Evolutionary conservation across 208 protist species (phyloP).

Genomic region (Acanthamoeba lenticulata): DNA sequence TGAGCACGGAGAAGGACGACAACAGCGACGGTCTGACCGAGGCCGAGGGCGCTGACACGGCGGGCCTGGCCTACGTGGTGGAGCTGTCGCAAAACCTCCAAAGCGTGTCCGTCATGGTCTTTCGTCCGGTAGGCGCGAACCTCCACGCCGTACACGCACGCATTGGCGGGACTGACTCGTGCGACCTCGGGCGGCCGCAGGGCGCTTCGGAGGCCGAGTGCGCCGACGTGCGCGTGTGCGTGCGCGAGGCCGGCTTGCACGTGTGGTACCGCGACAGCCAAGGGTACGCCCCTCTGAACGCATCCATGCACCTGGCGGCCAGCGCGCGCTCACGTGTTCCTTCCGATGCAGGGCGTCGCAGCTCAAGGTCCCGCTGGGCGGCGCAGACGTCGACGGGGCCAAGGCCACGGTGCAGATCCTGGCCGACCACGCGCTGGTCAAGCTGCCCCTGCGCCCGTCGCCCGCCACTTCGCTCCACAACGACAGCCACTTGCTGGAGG

Average conservation of each 20-base stretch:
- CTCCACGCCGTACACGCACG: too few species aligned
- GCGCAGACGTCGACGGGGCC: background rate
- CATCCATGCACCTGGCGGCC: too few species aligned
- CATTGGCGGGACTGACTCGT: background rate
- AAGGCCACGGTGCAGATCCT: background rate
- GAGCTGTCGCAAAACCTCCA: slow-evolving; percentile 30
- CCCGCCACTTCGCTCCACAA: background rate
- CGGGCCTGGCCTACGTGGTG: background rate
- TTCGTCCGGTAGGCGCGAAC: too few species aligned
- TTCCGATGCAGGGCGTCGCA: background rate
- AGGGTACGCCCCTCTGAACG: too few species aligned
- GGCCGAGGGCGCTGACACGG: too few species aligned
- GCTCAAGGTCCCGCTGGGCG: background rate
- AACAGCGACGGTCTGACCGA: background rate
- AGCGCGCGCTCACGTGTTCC: too few species aligned
- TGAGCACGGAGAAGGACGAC: background rate
- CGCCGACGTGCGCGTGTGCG: background rate
- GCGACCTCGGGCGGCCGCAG: background rate
- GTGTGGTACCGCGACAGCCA: background rate
- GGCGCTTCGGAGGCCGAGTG: background rate
- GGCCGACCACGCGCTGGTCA: background rate
- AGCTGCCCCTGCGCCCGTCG: background rate
- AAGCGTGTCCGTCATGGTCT: background rate
- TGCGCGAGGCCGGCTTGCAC: background rate
- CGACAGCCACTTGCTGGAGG: background rate